Evolutionary conservation across 768 basidiomycete species (phyloP), one percentile per base, ranked within the genome.

Genomic region (Xanthoconium stramineum): DNA sequence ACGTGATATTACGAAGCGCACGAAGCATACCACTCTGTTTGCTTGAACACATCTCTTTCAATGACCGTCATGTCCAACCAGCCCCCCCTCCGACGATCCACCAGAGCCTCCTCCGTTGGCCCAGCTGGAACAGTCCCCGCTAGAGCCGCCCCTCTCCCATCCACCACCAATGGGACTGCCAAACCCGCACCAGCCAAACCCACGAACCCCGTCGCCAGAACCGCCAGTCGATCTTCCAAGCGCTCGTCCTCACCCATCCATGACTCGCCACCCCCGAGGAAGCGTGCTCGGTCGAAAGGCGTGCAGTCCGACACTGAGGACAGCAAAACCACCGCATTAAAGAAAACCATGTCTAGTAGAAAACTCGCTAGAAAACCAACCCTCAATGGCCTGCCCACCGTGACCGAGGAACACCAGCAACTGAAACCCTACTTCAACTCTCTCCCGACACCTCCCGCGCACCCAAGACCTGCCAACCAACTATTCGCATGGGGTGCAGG

Each of bases 401-500:
- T 67, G 19, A 39, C 74, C 57, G 67, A 69, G 65, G 71, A 72
- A 29, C 64, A 69, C 29, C 72, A 74, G 2, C 79, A 81, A 53
- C 52, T 68, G 13, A 81, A 79, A 61, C 82, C 84, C 5, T 85
- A 85, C 58, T 80, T 87, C 65, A 89, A 87, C 61, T 75, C 82
- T 9, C 76, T 92, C 5, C 90, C 88, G 15, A 71, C 75, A 8
- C 78, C 84, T 30, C 81, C 83, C 10, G 66, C 75, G 46, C 80
- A 82, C 53, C 63, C 75, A 44, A 80, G 85, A 43, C 93, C 92
- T 19, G 78, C 86, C 35, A 79, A 83, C 14, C 80, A 86, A 40
- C 77, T 94, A 17, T 96, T 94, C 60, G 86, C 83, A 9, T 98
- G 91, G 83, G 96, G 96, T 8, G 85, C 88, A 12, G 94, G 94